Conservation (phyloP, 2,329 filamentous ascomycete genomes). For the Paraphoma sp. region DNA sequence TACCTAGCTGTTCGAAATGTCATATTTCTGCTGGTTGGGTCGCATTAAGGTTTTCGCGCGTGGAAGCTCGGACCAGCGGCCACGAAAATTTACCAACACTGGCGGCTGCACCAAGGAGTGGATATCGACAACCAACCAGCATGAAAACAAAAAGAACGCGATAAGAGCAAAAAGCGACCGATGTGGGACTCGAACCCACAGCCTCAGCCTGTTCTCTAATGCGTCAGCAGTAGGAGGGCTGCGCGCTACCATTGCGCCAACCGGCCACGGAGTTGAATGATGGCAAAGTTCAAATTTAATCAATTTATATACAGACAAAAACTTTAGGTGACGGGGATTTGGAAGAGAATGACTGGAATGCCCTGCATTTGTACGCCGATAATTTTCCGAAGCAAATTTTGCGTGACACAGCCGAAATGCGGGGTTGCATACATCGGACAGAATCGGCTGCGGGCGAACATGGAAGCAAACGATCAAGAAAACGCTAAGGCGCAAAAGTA, state of each 20-base stretch:
- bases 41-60: no score
- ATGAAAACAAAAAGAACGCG: neutral
- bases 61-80: no score
- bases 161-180: slow-evolving; percentile 31
- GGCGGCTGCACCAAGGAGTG: no score
- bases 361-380: neutral
- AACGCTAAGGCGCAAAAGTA: no score
- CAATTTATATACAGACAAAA: neutral
- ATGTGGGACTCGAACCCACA: slow-evolving; percentile 48
- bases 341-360: neutral
- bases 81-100: no score
- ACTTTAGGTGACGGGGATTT: neutral
- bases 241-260: slow-evolving; percentile 50
- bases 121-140: no score
- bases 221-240: slow-evolving; percentile 39
- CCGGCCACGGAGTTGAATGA: slow-evolving; percentile 26
- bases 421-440: neutral
- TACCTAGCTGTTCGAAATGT: no score
- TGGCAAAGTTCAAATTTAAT: slow-evolving; percentile 2
- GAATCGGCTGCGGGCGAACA: neutral
- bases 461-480: neutral
- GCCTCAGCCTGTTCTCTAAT: slow-evolving; percentile 35
- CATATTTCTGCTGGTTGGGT: no score
- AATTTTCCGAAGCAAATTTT: neutral
- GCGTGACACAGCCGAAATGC: neutral